These are phyloP conservation scores for Golubevia sp. DNA, from an alignment of 1,284 basidiomycete species.

Conservation along the genomic window DNA sequence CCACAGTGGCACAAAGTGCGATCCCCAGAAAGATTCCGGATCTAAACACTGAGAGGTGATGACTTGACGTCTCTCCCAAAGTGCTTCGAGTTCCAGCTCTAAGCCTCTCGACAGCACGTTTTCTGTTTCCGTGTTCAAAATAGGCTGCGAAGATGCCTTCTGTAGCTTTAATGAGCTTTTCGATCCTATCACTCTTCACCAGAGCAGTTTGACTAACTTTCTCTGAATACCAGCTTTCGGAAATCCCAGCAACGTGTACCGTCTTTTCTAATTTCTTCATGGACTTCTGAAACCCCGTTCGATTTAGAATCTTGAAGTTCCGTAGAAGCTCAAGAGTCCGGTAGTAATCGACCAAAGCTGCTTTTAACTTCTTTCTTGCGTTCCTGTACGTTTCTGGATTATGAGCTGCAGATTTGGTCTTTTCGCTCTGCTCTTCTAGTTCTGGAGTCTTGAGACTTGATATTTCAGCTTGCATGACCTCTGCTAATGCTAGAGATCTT, in stretches of 20 bases:
- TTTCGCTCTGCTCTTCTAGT: conserved; percentile 9
- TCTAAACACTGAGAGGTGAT: conserved; percentile 42
- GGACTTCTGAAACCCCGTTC: conserved; percentile 50
- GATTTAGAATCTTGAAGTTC: conserved; percentile 54
- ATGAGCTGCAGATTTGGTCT: conserved; percentile 30
- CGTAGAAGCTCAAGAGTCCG: conserved; percentile 49
- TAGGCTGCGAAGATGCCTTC: conserved; percentile 49
- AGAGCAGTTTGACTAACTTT: conserved; percentile 33
- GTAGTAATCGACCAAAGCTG: conserved; percentile 52
- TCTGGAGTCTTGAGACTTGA: conserved; percentile 26
- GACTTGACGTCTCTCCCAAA: conserved; percentile 15
- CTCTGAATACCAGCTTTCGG: conserved; percentile 38
- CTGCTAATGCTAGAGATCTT: conserved; percentile 32
- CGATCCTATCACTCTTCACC: conserved; percentile 38
- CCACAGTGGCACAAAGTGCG: conserved; percentile 40
- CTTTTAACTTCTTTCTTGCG: conserved; percentile 54
- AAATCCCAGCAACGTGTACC: conserved; percentile 16
- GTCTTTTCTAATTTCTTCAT: conserved; percentile 58
- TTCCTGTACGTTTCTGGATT: conserved; percentile 54
- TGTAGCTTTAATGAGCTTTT: conserved; percentile 39
- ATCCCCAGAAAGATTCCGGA: conserved; percentile 55
- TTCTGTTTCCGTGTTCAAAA: conserved; percentile 58
- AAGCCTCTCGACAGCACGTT: conserved; percentile 44
- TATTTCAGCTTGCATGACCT: background rate
- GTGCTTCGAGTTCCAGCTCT: background rate